Evolutionary conservation across 306 rosid species (phyloP), one percentile per base, ranked within the genome.

Genomic region (Medicago arabica): DNA sequence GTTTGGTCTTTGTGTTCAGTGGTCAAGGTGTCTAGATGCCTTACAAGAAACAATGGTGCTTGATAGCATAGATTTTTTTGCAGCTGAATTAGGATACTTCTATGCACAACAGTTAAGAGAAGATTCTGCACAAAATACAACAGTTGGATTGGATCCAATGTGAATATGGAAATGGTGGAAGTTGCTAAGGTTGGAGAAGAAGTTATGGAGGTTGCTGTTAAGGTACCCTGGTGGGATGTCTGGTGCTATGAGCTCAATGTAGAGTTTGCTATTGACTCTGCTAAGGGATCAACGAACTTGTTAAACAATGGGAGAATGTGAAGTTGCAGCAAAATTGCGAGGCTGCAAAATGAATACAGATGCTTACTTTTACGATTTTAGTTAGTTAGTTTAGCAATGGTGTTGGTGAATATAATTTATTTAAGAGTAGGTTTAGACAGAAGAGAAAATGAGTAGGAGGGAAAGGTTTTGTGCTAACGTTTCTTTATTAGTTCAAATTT

Each of bases 221-320:
- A 85, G 74, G 91, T 92, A 67, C 85, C 92, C 57, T 96, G 97
- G 86, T 54, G 98, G 98, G 47, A 90, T 95, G 96, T 87, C 91
- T 63, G 90, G 85, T 78, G 89, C 93, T 43, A 84, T 87, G 97
- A 89, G 86, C 82, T 92, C 97, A 75, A 86, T 95, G 80, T 74
- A 67, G 88, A 90, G 75, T 88, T 90, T 78, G 83, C 97, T 59
- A 50, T 83, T 75, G 66, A 77, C 78, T 90, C 86, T 75, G 95
- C 97, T 25, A 88, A 90, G 67, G 93, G 88, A 64, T 95, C 54
- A 80, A 78, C 51, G 93, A 85, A 65, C 89, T 95, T 81, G 85
- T 87, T 76, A 85, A 82, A 78, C 89, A 87, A 71, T 89, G 89
- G 97, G 88, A 91, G 72, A 82, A 71, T 57, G 91, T 72, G 34